Evolutionary conservation across 2,329 filamentous ascomycete genomes (phyloP).

Genomic region (Fusarium temperatum): DNA sequence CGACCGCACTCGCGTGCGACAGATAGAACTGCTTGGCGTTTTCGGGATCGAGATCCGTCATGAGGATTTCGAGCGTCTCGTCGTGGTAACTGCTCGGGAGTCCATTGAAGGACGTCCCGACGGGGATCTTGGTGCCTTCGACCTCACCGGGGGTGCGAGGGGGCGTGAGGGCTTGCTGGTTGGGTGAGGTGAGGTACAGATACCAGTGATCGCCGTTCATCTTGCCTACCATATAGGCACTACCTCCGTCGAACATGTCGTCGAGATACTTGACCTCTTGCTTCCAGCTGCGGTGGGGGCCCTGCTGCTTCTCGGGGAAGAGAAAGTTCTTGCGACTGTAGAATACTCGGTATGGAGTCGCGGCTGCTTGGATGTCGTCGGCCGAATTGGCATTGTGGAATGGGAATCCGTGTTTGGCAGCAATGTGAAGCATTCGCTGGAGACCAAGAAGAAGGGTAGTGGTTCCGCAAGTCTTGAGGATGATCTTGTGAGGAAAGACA

Average conservation of each 20-base stretch:
- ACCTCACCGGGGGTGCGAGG: conserved; percentile 75
- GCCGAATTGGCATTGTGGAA: conserved; percentile 74
- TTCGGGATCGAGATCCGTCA: conserved; percentile 75
- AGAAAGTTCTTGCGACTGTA: conserved; percentile 99
- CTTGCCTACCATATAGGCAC: conserved; percentile 99
- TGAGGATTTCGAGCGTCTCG: conserved; percentile 79
- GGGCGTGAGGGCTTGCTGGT: conserved; percentile 79
- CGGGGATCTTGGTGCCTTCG: conserved; percentile 63
- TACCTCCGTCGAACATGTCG: conserved; percentile 88
- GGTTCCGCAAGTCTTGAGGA: conserved; percentile 97
- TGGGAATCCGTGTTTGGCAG: conserved; percentile 87
- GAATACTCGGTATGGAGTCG: conserved; percentile 93
- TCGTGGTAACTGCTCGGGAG: conserved; percentile 66
- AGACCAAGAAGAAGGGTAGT: conserved; percentile 92
- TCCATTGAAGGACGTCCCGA: conserved; percentile 53
- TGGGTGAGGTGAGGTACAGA: conserved; percentile 92
- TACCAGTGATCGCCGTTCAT: conserved; percentile 99
- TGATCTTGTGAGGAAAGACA: conserved; percentile 99
- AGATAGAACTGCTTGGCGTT: conserved; percentile 77
- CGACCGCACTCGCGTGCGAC: conserved; percentile 84
- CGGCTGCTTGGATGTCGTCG: conserved; percentile 75
- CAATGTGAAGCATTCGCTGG: conserved; percentile 91
- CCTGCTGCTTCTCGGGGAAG: conserved; percentile 92
- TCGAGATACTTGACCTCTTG: conserved; percentile 95
- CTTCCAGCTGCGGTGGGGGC: conserved; percentile 96